Evolutionary conservation across 805 yeast genomes (phyloP), one percentile per base, ranked within the genome.

Genomic region (Saccharomycopsis sp.): DNA sequence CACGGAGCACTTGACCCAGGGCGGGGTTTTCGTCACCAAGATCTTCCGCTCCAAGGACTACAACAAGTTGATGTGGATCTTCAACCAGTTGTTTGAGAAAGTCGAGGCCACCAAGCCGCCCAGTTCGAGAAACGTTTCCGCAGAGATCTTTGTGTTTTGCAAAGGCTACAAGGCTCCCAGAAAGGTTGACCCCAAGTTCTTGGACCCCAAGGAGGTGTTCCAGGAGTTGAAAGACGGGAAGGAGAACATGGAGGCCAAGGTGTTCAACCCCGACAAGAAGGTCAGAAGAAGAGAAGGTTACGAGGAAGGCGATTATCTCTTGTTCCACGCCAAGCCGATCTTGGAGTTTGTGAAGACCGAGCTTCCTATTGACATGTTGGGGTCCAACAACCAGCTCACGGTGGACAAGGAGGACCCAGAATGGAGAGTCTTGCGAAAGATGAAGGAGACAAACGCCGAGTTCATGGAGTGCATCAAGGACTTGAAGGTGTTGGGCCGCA

Each of bases 31-130:
- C 60, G 89, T 92, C 29, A 89, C 99, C 34, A 92, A 92, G 59
- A 83, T 92, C 58, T 92, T 92, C 77, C 75, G 99, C 63, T 92
- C 98, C n/a, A 87, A 88, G 64, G 99, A 92, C 67, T 92, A 92
- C 64, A 92, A 92, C 62, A 92, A 89, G 60, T 71, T 92, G 51
- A 73, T 92, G 73, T 92, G 99, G 99, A 94, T 89, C 3, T 89
- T 92, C 65, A 87, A 86, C 56, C 98, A 92, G 61, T 68, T 92
- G 42, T 92, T 92, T 57, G 95, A 87, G 40, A 88, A 82, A 57
- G 97, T 92, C 40, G 97, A 92, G 61, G 99, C 99, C 15, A 92
- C 99, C 0, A 92, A 92, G 58, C 99, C 99, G 5, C 97, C 99
- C 6, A 88, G 97, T 6, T 87, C 96, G 29, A 88, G 99, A 78